A percentile compares a stretch with the other conserved stretches of the same genome.
Evolutionary conservation across 352 stramenopile genomes (phyloP).

Genomic region (Globisporangium mamillatum): DNA sequence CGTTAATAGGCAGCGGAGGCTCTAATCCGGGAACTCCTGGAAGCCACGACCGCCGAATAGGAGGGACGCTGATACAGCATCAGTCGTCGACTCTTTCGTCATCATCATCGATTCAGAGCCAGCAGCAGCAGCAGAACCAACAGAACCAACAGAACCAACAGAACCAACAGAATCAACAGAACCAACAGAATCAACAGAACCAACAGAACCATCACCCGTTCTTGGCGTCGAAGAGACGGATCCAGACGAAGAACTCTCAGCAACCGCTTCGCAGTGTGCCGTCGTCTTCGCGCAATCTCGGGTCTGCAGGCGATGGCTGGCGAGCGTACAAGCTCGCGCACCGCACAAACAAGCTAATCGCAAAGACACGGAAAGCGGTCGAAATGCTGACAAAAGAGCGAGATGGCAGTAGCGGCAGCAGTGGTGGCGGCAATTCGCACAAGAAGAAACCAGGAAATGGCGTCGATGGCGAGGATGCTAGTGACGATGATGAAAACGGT

Average conservation of each 20-base stretch:
- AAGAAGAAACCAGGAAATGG: slow-evolving; percentile 1
- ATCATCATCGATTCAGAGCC: slow-evolving; percentile 5
- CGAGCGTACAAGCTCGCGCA: slow-evolving; percentile 62
- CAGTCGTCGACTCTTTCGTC: not conserved
- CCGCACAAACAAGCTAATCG: slow-evolving; percentile 54
- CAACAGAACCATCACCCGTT: slow-evolving; percentile 10
- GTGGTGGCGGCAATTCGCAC: not conserved
- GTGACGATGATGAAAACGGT: slow-evolving; percentile 8
- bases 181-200: not conserved
- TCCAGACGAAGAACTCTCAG: slow-evolving; percentile 18
- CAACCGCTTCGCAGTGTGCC: slow-evolving; percentile 1
- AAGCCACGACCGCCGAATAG: slow-evolving; percentile 10
- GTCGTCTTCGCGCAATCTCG: slow-evolving; percentile 8
- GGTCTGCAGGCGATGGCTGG: slow-evolving; percentile 32
- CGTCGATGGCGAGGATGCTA: not conserved
- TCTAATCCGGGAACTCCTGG: slow-evolving; percentile 10
- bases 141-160: slow-evolving; percentile 1
- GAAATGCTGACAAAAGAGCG: slow-evolving; percentile 27
- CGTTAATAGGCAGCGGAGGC: slow-evolving; percentile 1
- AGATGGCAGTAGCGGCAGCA: slow-evolving; percentile 6
- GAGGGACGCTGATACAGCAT: slow-evolving; percentile 7
- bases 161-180: not conserved
- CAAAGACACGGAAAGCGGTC: slow-evolving; percentile 54
- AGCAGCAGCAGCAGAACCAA: not conserved
- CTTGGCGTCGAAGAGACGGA: slow-evolving; percentile 6